phyloP scores from a whole-genome alignment of 257 asterid genomes.

The Haberlea rhodopensis region DNA sequence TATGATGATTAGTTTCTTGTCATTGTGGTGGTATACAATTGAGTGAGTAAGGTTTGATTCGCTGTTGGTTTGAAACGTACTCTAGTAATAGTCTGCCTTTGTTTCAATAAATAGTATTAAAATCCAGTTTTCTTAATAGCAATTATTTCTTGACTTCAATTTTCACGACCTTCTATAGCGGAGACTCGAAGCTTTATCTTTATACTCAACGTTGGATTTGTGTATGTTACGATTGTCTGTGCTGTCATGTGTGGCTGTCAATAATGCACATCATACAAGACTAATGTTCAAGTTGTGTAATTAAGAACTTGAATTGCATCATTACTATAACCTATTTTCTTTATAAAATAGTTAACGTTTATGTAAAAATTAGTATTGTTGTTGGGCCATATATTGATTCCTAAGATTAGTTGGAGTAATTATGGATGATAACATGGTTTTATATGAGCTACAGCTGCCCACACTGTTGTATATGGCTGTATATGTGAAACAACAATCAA shows the following conservation, averaged over 20 bases:
- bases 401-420: background rate
- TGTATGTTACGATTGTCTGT: background rate
- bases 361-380: background rate
- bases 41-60: slow-evolving; percentile 13
- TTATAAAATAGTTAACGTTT: background rate
- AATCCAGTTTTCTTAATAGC: background rate
- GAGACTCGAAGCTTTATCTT: background rate
- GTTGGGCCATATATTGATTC: background rate
- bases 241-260: background rate
- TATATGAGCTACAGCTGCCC: background rate
- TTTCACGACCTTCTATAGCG: background rate
- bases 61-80: slow-evolving; percentile 18
- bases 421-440: background rate
- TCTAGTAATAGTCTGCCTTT: background rate
- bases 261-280: background rate
- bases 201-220: background rate
- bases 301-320: background rate
- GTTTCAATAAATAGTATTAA: slow-evolving; percentile 1
- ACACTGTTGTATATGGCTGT: background rate
- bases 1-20: slow-evolving; percentile 5
- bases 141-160: background rate
- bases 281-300: background rate
- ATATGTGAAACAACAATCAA: background rate
- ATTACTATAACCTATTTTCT: too few species aligned
- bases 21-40: background rate